A percentile compares a stretch with the other conserved stretches of the same genome.
Evolutionary conservation across 805 yeast species (phyloP).

Genomic region (Yamadazyma phyllophila): DNA sequence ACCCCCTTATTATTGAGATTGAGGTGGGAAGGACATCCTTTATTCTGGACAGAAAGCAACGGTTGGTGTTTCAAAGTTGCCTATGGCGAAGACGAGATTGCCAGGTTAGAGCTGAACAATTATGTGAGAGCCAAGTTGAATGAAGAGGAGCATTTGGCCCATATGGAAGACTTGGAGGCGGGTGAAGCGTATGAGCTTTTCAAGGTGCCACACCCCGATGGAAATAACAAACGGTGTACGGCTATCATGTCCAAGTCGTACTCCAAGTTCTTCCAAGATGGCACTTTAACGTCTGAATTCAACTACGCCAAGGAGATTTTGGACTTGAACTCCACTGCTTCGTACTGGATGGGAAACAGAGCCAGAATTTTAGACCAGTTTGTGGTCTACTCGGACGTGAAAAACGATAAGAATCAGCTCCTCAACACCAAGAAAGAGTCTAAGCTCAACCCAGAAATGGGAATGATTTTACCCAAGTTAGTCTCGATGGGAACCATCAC

Average conservation of each 20-base stretch:
- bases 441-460: conserved; percentile 38
- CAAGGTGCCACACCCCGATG: conserved; percentile 87
- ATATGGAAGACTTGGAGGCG: conserved; percentile 20
- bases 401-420: conserved; percentile 20
- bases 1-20: conserved; percentile 75
- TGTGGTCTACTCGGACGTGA: conserved; percentile 56
- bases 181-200: conserved; percentile 43
- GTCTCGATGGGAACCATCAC: conserved; percentile 97
- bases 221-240: conserved; percentile 70
- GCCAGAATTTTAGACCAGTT: conserved; percentile 82
- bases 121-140: conserved; percentile 31
- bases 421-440: conserved; percentile 24
- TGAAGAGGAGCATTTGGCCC: conserved; percentile 27
- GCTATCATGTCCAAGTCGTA: conserved; percentile 76
- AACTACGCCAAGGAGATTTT: conserved; percentile 75
- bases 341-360: conserved; percentile 92
- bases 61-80: conserved; percentile 91
- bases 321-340: conserved; percentile 70
- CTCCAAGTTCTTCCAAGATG: conserved; percentile 68
- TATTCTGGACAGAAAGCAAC: conserved; percentile 69
- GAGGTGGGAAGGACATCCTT: conserved; percentile 82
- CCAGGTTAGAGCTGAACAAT: conserved; percentile 35
- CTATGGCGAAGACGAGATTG: conserved; percentile 25
- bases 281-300: conserved; percentile 66
- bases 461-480: conserved; percentile 79